These are phyloP conservation scores for Allodekkera sacchari DNA, from an alignment of 805 yeast species.

Conservation along the genomic window DNA sequence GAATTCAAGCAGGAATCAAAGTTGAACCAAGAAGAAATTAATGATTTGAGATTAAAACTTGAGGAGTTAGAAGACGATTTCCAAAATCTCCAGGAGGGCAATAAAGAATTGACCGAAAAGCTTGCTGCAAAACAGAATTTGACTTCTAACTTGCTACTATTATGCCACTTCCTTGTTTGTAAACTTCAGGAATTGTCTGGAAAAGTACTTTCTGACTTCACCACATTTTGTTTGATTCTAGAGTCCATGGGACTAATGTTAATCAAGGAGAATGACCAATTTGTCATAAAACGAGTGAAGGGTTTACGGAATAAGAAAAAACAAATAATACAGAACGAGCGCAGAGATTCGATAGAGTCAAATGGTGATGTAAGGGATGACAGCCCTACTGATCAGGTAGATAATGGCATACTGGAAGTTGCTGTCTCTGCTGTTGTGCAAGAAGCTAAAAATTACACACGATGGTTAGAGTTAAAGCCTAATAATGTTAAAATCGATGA, in stretches of 20 bases:
- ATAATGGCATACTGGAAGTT: slow-evolving; percentile 7
- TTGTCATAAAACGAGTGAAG: slow-evolving; percentile 65
- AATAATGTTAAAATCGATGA: slow-evolving; percentile 1
- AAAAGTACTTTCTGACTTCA: slow-evolving; percentile 27
- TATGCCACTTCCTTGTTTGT: slow-evolving; percentile 17
- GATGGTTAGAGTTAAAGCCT: slow-evolving; percentile 4
- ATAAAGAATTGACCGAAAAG: slow-evolving; percentile 28
- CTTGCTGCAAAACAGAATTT: slow-evolving; percentile 17
- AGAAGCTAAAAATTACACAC: slow-evolving; percentile 3
- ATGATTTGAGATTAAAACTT: slow-evolving; percentile 31
- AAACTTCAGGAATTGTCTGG: slow-evolving; percentile 38
- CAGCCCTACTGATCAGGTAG: slow-evolving; percentile 1
- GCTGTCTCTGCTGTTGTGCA: slow-evolving; percentile 7
- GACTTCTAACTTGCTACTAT: slow-evolving; percentile 11
- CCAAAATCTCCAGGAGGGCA: slow-evolving; percentile 33
- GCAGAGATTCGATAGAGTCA: slow-evolving; percentile 9
- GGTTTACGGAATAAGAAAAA: slow-evolving; percentile 52
- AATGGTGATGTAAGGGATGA: slow-evolving; percentile 2
- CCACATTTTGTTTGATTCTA: slow-evolving; percentile 46
- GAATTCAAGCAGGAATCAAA: slow-evolving; percentile 51
- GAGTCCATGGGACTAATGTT: slow-evolving; percentile 75
- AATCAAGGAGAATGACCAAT: slow-evolving; percentile 29
- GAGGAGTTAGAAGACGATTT: slow-evolving; percentile 44
- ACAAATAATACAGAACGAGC: slow-evolving; percentile 11
- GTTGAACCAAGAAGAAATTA: slow-evolving; percentile 40